Evolutionary conservation across 2,329 filamentous ascomycete genomes (phyloP).

Genomic region (Keithomyces neogunnii): DNA sequence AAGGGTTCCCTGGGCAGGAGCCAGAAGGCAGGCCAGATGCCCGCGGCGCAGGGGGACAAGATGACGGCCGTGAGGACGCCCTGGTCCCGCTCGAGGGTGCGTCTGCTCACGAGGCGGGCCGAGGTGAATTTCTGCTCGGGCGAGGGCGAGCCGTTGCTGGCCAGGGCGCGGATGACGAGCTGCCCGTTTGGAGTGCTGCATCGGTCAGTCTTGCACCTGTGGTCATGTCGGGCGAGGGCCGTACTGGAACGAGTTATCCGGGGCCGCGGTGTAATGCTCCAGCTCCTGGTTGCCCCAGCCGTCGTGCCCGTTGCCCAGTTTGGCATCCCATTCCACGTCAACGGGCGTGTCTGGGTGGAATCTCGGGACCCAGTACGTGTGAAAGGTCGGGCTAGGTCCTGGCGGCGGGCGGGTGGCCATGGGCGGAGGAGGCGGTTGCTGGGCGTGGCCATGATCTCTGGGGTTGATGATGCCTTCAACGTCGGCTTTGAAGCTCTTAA

Average conservation of each 20-base stretch:
- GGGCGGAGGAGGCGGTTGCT: constrained; percentile 11
- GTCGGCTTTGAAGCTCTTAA: constrained; percentile 30
- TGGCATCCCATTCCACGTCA: constrained; percentile 42
- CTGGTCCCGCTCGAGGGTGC: constrained; percentile 39
- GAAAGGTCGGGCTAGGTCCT: constrained; percentile 5
- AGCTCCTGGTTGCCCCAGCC: constrained; percentile 56
- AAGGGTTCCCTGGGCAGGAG: constrained; percentile 50
- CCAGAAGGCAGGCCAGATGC: constrained; percentile 57
- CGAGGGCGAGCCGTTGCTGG: constrained; percentile 22
- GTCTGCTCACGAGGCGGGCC: constrained; percentile 44
- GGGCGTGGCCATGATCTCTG: constrained; percentile 11
- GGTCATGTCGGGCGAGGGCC: neutral
- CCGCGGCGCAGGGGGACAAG: constrained; percentile 41
- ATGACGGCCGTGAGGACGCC: constrained; percentile 45
- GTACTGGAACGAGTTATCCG: constrained; percentile 44
- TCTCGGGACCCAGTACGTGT: constrained; percentile 43
- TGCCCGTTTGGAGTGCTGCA: constrained; percentile 36
- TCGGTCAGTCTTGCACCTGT: neutral
- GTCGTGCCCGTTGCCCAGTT: constrained; percentile 45
- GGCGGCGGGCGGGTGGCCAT: constrained; percentile 11
- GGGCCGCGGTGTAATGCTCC: constrained; percentile 44
- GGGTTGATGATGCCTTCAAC: constrained; percentile 26
- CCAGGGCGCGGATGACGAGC: constrained; percentile 44
- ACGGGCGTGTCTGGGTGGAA: constrained; percentile 39
- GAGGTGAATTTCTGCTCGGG: constrained; percentile 40